These are phyloP conservation scores for Rhizopogon rudus DNA, from an alignment of 768 basidiomycete species.

Conservation along the genomic window DNA sequence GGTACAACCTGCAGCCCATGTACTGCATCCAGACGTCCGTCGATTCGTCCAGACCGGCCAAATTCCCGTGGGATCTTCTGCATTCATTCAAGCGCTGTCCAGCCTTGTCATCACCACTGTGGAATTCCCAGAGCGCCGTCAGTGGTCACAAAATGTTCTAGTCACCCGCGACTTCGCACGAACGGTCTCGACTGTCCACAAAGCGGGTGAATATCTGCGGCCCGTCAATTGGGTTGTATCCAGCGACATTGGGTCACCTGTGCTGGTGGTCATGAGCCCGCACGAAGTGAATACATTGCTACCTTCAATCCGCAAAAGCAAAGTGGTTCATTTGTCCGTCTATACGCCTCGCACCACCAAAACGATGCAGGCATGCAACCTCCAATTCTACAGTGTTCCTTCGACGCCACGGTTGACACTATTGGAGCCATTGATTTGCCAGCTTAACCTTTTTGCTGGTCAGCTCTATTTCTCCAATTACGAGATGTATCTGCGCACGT, in stretches of 20 bases:
- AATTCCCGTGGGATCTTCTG: conserved; percentile 9
- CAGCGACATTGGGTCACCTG: neutral
- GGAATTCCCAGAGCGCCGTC: conserved; percentile 13
- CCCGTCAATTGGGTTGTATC: conserved; percentile 12
- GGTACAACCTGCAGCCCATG: conserved; percentile 18
- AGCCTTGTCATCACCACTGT: conserved; percentile 6
- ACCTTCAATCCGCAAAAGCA: conserved; percentile 27
- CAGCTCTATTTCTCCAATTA: conserved; percentile 15
- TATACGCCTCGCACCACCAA: conserved; percentile 32
- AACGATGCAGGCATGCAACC: conserved; percentile 30
- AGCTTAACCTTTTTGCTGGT: conserved; percentile 20
- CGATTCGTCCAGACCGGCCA: conserved; percentile 24
- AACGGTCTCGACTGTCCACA: neutral
- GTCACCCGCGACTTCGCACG: conserved; percentile 12
- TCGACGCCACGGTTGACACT: neutral
- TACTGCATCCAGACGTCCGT: conserved; percentile 15
- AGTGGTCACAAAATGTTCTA: conserved; percentile 15
- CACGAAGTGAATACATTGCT: conserved; percentile 32
- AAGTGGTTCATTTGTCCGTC: conserved; percentile 29
- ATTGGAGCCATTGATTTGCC: neutral
- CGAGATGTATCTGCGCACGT: conserved; percentile 12
- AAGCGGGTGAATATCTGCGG: conserved; percentile 2
- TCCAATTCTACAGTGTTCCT: conserved; percentile 27
- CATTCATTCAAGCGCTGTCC: conserved; percentile 15
- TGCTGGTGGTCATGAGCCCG: neutral